Evolutionary conservation across 352 stramenopile species (phyloP).

Genomic region (Phytopythium sindhum): DNA sequence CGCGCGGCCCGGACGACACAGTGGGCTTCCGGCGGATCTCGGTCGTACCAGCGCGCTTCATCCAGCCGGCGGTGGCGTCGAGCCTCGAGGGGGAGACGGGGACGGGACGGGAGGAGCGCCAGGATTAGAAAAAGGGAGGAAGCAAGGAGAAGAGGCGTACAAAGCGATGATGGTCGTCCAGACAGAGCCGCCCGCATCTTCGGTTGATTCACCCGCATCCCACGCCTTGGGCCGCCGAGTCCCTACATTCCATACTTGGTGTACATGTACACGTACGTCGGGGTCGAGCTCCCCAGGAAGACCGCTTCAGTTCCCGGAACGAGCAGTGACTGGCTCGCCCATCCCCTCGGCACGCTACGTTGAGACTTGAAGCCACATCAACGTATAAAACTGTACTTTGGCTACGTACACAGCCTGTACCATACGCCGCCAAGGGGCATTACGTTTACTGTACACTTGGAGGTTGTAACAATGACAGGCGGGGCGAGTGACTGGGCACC

Average conservation of each 20-base stretch:
- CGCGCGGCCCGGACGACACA: background rate
- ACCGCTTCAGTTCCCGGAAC: background rate
- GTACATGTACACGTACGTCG: background rate
- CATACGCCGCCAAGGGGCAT: too few relatives aligned
- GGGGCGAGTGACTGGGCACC: too few relatives aligned
- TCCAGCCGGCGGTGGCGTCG: background rate
- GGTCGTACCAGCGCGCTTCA: background rate
- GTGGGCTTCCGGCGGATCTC: conserved; percentile 1
- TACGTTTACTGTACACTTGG: too few relatives aligned
- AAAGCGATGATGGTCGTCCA: background rate
- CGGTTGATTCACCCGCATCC: conserved; percentile 1
- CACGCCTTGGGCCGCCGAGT: background rate
- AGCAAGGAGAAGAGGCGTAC: background rate
- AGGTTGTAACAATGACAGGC: too few relatives aligned
- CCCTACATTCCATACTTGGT: background rate
- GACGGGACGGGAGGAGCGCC: background rate
- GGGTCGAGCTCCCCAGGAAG: background rate
- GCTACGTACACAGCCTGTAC: background rate
- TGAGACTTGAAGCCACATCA: background rate
- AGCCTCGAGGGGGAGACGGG: background rate
- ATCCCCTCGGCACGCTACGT: background rate
- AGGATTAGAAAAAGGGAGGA: conserved; percentile 3
- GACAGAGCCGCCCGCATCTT: background rate
- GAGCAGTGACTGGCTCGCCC: background rate
- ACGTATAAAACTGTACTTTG: background rate